Percentiles rank a stretch among this genome's conserved stretches.
phyloP scores from a whole-genome alignment of 2,329 filamentous ascomycete species.

The Coccinonectria pachysandricola region DNA sequence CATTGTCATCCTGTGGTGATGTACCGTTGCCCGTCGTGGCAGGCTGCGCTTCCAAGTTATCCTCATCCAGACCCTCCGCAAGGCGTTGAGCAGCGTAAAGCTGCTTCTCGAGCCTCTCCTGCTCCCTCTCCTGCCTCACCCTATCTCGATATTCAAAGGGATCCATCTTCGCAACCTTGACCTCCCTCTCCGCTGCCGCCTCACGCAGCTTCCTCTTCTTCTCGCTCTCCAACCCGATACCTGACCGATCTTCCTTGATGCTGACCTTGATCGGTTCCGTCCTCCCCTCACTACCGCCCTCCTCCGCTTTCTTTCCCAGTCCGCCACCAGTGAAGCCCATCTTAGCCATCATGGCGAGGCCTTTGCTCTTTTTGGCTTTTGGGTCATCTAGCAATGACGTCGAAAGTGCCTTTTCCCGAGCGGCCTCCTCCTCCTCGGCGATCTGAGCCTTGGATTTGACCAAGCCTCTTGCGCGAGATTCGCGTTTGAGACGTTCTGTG shows the following conservation, averaged over 20 bases:
- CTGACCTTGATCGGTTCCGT: slow-evolving; percentile 66
- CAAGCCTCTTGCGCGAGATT: slow-evolving; percentile 57
- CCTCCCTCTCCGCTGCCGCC: slow-evolving; percentile 42
- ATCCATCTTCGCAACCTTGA: slow-evolving; percentile 52
- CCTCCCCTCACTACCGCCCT: slow-evolving; percentile 23
- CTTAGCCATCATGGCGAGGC: slow-evolving; percentile 91
- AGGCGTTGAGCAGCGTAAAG: slow-evolving; percentile 73
- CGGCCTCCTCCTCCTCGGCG: slow-evolving; percentile 60
- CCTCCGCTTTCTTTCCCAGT: slow-evolving; percentile 52
- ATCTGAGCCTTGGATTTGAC: slow-evolving; percentile 76
- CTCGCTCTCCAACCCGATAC: slow-evolving; percentile 75
- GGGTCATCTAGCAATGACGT: slow-evolving; percentile 57
- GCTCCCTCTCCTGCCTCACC: slow-evolving; percentile 59
- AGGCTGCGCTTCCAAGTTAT: slow-evolving; percentile 20
- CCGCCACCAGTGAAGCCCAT: slow-evolving; percentile 80
- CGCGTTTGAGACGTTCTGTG: slow-evolving; percentile 41
- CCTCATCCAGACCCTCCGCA: slow-evolving; percentile 63
- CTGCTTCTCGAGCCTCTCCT: slow-evolving; percentile 56
- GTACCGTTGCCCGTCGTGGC: slow-evolving; percentile 8
- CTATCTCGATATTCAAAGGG: slow-evolving; percentile 65
- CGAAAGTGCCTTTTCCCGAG: slow-evolving; percentile 65
- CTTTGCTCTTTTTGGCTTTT: slow-evolving; percentile 60
- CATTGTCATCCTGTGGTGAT: slow-evolving; percentile 2
- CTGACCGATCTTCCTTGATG: slow-evolving; percentile 69
- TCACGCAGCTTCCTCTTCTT: slow-evolving; percentile 68